phyloP scores from a whole-genome alignment of 441 rosid species.

The Gossypium laxum region DNA sequence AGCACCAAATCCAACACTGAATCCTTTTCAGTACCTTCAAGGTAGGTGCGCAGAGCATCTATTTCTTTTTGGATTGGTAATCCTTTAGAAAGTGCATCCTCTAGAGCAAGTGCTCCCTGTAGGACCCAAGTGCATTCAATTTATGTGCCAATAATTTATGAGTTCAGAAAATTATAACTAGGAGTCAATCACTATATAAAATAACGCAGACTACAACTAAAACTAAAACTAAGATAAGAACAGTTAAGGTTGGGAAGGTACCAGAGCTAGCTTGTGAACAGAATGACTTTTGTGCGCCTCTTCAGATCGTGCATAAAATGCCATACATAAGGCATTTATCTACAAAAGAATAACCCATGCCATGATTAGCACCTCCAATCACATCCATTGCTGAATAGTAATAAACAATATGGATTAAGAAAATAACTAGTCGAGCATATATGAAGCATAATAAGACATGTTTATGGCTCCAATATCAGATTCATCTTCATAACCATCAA shows the following conservation, averaged over 20 bases:
- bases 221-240: not conserved
- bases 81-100: conserved; percentile 85
- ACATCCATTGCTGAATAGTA: not conserved
- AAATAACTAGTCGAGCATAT: not conserved
- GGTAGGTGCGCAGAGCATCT: conserved; percentile 44
- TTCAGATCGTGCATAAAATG: conserved; percentile 92
- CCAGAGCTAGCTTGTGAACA: conserved; percentile 92
- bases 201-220: not conserved
- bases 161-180: not conserved
- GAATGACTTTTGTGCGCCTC: conserved; percentile 87
- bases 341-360: conserved; percentile 25
- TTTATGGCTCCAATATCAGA: conserved; percentile 1
- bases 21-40: conserved; percentile 65
- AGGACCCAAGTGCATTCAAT: conserved; percentile 10
- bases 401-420: not conserved
- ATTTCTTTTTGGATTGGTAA: conserved; percentile 78
- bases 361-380: not conserved
- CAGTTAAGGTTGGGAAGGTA: conserved; percentile 21
- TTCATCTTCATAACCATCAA: not conserved
- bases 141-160: conserved; percentile 19
- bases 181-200: conserved; percentile 9
- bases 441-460: not conserved
- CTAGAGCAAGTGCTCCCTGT: conserved; percentile 82
- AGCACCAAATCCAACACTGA: conserved; percentile 66
- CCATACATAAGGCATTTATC: conserved; percentile 88